Base-by-base conservation (phyloP, 192 early-diverging fungal genomes). In the Lunasporangiospora selenospora region DNA sequence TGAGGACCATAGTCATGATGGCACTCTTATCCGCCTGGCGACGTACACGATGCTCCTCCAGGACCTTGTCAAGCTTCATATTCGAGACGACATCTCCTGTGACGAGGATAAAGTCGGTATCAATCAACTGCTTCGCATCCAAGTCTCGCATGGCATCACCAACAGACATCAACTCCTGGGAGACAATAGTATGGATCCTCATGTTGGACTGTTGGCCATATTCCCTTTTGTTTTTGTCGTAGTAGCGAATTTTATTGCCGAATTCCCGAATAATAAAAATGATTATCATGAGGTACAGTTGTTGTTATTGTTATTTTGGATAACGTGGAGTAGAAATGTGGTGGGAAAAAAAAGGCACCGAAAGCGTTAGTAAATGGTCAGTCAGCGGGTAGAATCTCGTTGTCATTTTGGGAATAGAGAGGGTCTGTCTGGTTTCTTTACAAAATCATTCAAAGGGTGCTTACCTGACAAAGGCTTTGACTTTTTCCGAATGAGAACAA, bases 1-100 rank as follows among this genome's bases (percentile, higher is more conserved):
- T 90, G 34, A 93, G 76, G 23, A 93, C 79, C 92, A 99, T 93
- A 13, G 95, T 99, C 94, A 99, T 96, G 59, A 99, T 95, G 26
- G 87, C 77, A 51, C 91, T 89, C 41, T 89, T 89, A 67, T 99
- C 94, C 33, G 77, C 78, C 33, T 62, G 58, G 66, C 85, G 83
- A 54, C 93, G 85, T 6, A 82, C 83, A 53, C 88, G 86, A 75
- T 99, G 98, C n/a, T 82, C 89, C 23, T 93, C 89, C 32, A 97
- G 51, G 19, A 90, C 83, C 46, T 76, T 67, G 21, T 86, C 81
- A 39, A 99, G 57, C 55, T 94, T 83, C 70, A 98, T 87, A 65
- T 98, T 98, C 7, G 95, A 88, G 4, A 99, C 87, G 0, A 96
- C 88, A 76, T 98, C 89, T 41, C 93, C 96, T 9, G 76, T 87